Percentiles rank a stretch among this genome's conserved stretches.
phyloP scores from a whole-genome alignment of 164 flowering plant genomes.

The Euptelea pleiosperma region DNA sequence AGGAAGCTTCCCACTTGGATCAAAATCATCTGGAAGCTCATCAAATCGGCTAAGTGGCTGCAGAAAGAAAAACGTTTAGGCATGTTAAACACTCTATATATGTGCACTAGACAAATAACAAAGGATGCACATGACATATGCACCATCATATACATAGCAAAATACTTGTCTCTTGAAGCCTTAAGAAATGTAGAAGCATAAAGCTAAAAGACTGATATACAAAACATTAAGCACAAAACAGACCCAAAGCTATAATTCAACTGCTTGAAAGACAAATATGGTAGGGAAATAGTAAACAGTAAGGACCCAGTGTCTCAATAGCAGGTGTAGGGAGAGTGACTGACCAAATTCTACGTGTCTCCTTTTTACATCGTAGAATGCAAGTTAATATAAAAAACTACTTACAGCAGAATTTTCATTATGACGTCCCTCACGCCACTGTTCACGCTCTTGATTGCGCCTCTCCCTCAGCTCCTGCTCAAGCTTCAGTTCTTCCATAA shows the following conservation, averaged over 20 bases:
- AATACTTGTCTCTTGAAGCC: too few species aligned
- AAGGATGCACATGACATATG: too few species aligned
- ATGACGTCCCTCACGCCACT: conserved; percentile 72
- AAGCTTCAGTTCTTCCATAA: conserved; percentile 95
- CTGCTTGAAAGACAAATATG: neutral
- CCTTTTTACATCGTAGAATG: neutral
- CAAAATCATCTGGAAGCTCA: conserved; percentile 95
- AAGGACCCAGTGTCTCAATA: neutral
- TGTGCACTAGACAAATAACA: neutral
- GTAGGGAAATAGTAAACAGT: neutral
- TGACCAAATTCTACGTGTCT: neutral
- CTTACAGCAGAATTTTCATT: conserved; percentile 77
- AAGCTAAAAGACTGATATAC: too few species aligned
- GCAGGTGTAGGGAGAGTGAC: too few species aligned
- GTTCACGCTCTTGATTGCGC: conserved; percentile 94
- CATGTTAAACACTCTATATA: neutral
- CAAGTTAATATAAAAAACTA: conserved; percentile 10
- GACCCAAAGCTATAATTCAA: neutral
- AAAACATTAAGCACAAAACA: neutral
- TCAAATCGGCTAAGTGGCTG: conserved; percentile 86
- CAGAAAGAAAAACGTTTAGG: conserved; percentile 1
- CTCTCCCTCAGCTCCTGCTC: conserved; percentile 97
- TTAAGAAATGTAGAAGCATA: too few species aligned
- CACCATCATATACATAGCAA: neutral
- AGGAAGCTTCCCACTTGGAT: conserved; percentile 84